Evolutionary conservation across 2,329 filamentous ascomycete species (phyloP).

Genomic region (Alternaria consortialis): DNA sequence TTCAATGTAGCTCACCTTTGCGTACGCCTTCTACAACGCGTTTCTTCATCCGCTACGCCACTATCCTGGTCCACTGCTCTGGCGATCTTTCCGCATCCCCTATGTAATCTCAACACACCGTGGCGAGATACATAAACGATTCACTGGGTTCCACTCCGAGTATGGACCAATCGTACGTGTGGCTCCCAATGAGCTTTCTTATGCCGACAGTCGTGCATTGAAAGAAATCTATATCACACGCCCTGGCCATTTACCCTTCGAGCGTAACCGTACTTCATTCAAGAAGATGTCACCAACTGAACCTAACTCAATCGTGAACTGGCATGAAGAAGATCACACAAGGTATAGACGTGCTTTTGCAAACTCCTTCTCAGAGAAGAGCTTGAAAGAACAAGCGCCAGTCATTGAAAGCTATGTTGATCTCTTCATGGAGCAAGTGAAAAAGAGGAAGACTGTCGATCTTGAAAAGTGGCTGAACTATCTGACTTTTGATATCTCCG

Average conservation of each 20-base stretch:
- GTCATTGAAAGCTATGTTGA: slow-evolving; percentile 38
- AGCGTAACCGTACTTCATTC: slow-evolving; percentile 36
- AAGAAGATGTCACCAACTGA: slow-evolving; percentile 37
- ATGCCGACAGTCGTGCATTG: slow-evolving; percentile 35
- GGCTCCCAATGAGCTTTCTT: slow-evolving; percentile 43
- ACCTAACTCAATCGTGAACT: slow-evolving; percentile 36
- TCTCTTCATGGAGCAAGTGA: slow-evolving; percentile 31
- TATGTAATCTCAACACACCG: slow-evolving; percentile 39
- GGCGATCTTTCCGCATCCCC: slow-evolving; percentile 37
- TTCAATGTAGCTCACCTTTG: slow-evolving; percentile 4
- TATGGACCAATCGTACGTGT: slow-evolving; percentile 43
- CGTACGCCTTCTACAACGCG: slow-evolving; percentile 37
- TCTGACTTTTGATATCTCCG: slow-evolving; percentile 42
- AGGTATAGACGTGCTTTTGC: slow-evolving; percentile 37
- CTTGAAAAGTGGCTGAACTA: slow-evolving; percentile 29
- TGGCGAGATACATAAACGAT: slow-evolving; percentile 35
- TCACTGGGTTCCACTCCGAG: slow-evolving; percentile 34
- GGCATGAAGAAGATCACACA: slow-evolving; percentile 35
- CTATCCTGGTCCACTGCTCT: slow-evolving; percentile 42
- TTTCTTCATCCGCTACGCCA: slow-evolving; percentile 37
- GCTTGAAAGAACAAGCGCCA: slow-evolving; percentile 33
- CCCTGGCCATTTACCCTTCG: slow-evolving; percentile 33
- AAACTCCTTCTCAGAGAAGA: slow-evolving; percentile 40
- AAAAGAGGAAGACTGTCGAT: slow-evolving; percentile 26
- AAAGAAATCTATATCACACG: slow-evolving; percentile 42